Percentiles rank a stretch among this genome's conserved stretches.
phyloP scores from a whole-genome alignment of 805 yeast species.

The Suhomyces emberorum region DNA sequence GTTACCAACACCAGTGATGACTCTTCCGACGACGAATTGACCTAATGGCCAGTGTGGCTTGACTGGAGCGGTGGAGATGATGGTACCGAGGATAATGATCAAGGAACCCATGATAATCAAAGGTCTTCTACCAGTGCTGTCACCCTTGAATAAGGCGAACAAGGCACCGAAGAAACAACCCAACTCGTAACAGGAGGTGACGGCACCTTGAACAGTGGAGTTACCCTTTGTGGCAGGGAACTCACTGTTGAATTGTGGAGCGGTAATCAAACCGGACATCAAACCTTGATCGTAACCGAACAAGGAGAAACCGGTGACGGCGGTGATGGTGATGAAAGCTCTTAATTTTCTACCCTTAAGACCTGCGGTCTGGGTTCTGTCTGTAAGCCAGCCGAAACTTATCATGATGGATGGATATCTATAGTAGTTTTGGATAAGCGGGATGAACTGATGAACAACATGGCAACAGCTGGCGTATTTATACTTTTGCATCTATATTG shows the following conservation, averaged over 20 bases:
- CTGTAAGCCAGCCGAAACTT: conserved; percentile 9
- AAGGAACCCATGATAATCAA: conserved; percentile 35
- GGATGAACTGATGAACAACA: not conserved
- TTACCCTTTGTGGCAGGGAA: conserved; percentile 35
- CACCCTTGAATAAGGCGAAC: conserved; percentile 39
- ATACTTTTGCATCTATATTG: not conserved
- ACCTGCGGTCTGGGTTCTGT: conserved; percentile 54
- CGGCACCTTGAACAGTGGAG: conserved; percentile 29
- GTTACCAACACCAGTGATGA: conserved; percentile 45
- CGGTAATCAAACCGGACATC: conserved; percentile 44
- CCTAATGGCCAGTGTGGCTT: conserved; percentile 40
- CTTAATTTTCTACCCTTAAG: conserved; percentile 49
- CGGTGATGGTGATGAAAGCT: conserved; percentile 22
- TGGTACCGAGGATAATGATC: conserved; percentile 40
- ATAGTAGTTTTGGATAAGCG: no score
- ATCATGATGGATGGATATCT: no score
- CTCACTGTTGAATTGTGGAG: conserved; percentile 33
- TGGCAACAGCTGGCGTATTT: no score
- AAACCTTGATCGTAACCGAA: conserved; percentile 40
- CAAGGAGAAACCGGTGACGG: conserved; percentile 31
- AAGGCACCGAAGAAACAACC: conserved; percentile 45
- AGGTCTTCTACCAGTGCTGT: conserved; percentile 41
- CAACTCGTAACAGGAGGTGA: conserved; percentile 25
- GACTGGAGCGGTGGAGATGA: conserved; percentile 36
- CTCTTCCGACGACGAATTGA: conserved; percentile 44